Evolutionary conservation across 2,329 filamentous ascomycete species (phyloP).

Genomic region (Claviceps capensis): DNA sequence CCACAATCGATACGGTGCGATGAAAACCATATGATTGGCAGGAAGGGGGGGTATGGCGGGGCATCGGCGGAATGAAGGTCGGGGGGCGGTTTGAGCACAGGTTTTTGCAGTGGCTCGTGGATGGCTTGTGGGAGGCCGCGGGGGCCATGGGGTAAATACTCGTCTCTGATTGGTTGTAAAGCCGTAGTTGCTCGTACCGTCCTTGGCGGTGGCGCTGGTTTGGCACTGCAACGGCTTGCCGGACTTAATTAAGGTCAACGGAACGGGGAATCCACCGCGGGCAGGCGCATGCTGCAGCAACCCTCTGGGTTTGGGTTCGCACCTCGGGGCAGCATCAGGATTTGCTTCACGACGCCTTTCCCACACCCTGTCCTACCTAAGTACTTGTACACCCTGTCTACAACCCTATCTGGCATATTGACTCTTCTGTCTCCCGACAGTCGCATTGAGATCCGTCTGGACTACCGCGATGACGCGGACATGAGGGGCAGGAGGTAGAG

Average conservation of each 20-base stretch:
- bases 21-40: constrained; percentile 21
- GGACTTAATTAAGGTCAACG: neutral
- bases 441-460: neutral
- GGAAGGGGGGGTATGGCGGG: constrained; percentile 4
- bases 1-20: constrained; percentile 9
- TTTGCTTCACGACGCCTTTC: too few species aligned
- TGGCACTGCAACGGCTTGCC: constrained; percentile 1
- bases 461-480: neutral
- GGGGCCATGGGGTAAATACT: neutral
- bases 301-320: neutral
- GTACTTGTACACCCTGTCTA: neutral
- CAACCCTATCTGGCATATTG: neutral
- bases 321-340: neutral
- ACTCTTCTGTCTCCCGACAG: neutral
- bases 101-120: constrained; percentile 6
- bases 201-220: neutral
- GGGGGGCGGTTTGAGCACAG: neutral
- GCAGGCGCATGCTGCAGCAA: neutral
- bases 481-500: neutral
- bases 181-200: neutral
- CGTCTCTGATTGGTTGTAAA: neutral
- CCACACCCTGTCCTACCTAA: too few species aligned
- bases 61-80: neutral
- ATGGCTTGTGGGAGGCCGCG: constrained; percentile 6
- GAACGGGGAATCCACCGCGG: constrained; percentile 1